Evolutionary conservation across 2,329 filamentous ascomycete species (phyloP).

Genomic region (Aureobasidium sp.): DNA sequence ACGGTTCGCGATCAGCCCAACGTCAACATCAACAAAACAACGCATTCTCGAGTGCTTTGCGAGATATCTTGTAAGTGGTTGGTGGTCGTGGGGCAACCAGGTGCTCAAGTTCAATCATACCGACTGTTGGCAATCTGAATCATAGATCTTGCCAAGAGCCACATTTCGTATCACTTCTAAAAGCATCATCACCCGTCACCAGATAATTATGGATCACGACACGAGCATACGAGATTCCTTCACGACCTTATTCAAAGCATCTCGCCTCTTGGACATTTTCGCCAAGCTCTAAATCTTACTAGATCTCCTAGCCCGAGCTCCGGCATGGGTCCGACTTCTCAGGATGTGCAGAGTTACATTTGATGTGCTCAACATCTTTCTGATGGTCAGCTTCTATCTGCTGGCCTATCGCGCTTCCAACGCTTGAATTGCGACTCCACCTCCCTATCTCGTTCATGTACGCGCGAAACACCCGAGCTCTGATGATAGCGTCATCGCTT

Average conservation of each 20-base stretch:
- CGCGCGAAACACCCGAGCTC: not conserved
- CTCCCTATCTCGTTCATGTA: slow-evolving; percentile 8
- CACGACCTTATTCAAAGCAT: not conserved
- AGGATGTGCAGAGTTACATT: slow-evolving; percentile 8
- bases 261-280: not conserved
- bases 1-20: slow-evolving; percentile 36
- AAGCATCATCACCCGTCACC: not conserved
- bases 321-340: slow-evolving; percentile 10
- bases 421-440: slow-evolving; percentile 1
- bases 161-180: slow-evolving; percentile 9
- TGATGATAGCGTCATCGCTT: not conserved
- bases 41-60: slow-evolving; percentile 69
- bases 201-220: slow-evolving; percentile 12
- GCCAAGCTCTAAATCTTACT: slow-evolving; percentile 13
- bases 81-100: slow-evolving; percentile 75
- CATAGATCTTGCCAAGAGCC: slow-evolving; percentile 3
- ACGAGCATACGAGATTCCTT: slow-evolving; percentile 13
- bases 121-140: slow-evolving; percentile 39
- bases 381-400: not conserved
- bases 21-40: slow-evolving; percentile 42
- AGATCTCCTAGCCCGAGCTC: slow-evolving; percentile 4
- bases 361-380: slow-evolving; percentile 8
- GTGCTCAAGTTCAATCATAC: slow-evolving; percentile 61
- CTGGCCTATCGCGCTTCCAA: slow-evolving; percentile 10
- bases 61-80: slow-evolving; percentile 63